Percentiles rank a stretch among this genome's conserved stretches.
These are phyloP conservation scores for Kazachstania sp. DNA, from an alignment of 1,139 yeast genomes.

Conservation along the genomic window DNA sequence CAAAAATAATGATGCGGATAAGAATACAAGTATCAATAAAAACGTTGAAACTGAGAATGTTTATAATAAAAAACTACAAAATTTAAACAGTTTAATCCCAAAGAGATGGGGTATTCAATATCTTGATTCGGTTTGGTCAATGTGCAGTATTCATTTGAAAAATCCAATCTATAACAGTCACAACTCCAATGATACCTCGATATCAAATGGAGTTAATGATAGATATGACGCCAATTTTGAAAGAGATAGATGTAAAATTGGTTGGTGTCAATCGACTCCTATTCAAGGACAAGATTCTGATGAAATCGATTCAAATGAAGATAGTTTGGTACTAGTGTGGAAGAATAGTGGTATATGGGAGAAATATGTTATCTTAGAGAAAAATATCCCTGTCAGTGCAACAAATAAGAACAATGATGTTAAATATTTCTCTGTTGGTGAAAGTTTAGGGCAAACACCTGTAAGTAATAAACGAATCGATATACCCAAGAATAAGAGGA, in stretches of 20 bases:
- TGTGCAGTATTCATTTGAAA: constrained; percentile 66
- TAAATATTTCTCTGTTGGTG: constrained; percentile 11
- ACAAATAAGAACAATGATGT: not conserved
- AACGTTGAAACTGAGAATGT: constrained; percentile 36
- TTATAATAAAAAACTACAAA: constrained; percentile 34
- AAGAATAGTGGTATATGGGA: constrained; percentile 71
- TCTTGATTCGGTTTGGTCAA: constrained; percentile 84
- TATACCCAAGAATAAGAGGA: constrained; percentile 16
- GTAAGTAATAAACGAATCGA: constrained; percentile 13
- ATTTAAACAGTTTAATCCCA: constrained; percentile 49
- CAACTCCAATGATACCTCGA: not conserved
- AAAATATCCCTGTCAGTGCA: constrained; percentile 18
- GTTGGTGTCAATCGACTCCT: constrained; percentile 23
- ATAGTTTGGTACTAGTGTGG: constrained; percentile 74
- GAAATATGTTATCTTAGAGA: constrained; percentile 61
- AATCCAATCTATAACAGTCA: constrained; percentile 16
- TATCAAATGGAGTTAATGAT: not conserved
- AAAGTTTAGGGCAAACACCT: constrained; percentile 13
- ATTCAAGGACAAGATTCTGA: constrained; percentile 14
- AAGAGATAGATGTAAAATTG: constrained; percentile 27
- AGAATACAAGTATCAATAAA: constrained; percentile 23
- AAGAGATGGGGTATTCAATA: constrained; percentile 56
- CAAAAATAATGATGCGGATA: constrained; percentile 3
- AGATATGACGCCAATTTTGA: not conserved
- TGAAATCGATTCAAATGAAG: constrained; percentile 33